Base-by-base conservation (phyloP, 2,329 filamentous ascomycete species). In the Colletotrichum salicis region DNA sequence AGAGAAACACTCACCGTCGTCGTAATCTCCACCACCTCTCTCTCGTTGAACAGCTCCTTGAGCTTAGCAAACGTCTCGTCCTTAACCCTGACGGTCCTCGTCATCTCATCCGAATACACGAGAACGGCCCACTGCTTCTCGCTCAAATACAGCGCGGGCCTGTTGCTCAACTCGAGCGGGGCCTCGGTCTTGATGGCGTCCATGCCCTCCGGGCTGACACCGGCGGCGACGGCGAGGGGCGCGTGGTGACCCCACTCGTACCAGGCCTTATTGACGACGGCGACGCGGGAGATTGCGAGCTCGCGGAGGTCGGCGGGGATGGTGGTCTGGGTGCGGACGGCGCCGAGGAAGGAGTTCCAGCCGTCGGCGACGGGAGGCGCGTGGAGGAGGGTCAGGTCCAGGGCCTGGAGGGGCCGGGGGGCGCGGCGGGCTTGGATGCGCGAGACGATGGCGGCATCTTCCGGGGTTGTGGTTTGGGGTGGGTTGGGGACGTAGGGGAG, bases 191-290 rank as follows among this genome's bases (percentile, higher is more conserved):
- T 84, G 45, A 87, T 81, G 5, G 82, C 75, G 67, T 84, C 82
- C 76, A 92, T 81, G 8, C 84, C 86, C 19, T 83, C 85, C 37
- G 86, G 81, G 22, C 83, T 81, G 5, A 94, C 86, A 5, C 91
- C 91, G 0, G 87, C 91, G 24, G 83, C 83, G 10, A 85, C 83
- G 5, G 88, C 87, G 15, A 96, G 85, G 1, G 94, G 94, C 19
- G 91, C 91, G 79, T 97, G 94, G 66, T 94, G 89, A 45, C 84
- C 88, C 94, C 93, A 97, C 81, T 97, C 94, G 81, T 95, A 97
- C 90, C 92, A 94, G 1, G 94, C 94, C 22, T 87, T 82, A 82
- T 97, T 97, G 76, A 94, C 88, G 19, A 92, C 91, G 13, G 94
- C 94, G 15, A 97, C 93, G 60, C 94, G 89, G 77, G 90, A 94